phyloP scores from a whole-genome alignment of 306 rosid species.

The Malus orientalis region DNA sequence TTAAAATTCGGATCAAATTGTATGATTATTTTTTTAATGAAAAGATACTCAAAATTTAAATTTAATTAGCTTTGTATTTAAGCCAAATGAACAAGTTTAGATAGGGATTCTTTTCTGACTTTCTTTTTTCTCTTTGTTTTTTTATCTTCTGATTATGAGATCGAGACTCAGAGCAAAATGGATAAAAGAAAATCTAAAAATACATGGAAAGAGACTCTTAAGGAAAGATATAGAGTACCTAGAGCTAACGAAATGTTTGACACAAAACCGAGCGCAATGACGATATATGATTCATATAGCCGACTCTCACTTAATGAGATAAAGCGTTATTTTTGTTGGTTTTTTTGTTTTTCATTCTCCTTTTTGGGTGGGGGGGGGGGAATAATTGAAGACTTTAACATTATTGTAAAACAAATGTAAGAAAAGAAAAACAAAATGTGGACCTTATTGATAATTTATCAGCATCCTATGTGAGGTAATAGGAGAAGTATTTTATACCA shows the following conservation, averaged over 20 bases:
- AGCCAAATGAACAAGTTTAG: conserved; percentile 1
- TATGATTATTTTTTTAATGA: neutral
- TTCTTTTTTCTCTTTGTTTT: neutral
- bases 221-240: too few relatives aligned
- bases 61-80: neutral
- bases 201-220: too few relatives aligned
- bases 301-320: too few relatives aligned
- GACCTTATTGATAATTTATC: neutral
- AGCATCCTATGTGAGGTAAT: neutral
- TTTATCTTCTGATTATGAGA: too few relatives aligned
- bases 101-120: neutral
- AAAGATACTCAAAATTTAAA: neutral
- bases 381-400: neutral
- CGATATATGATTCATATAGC: too few relatives aligned
- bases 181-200: too few relatives aligned
- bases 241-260: too few relatives aligned
- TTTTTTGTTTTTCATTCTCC: neutral
- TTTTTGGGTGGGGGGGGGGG: neutral
- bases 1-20: neutral
- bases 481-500: neutral
- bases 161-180: too few relatives aligned
- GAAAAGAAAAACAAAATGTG: neutral
- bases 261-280: fast-evolving
- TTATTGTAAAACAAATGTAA: neutral
- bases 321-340: too few relatives aligned